Evolutionary conservation across 306 rosid genomes (phyloP), one percentile per base, ranked within the genome.

Genomic region (Trifolium fragiferum): DNA sequence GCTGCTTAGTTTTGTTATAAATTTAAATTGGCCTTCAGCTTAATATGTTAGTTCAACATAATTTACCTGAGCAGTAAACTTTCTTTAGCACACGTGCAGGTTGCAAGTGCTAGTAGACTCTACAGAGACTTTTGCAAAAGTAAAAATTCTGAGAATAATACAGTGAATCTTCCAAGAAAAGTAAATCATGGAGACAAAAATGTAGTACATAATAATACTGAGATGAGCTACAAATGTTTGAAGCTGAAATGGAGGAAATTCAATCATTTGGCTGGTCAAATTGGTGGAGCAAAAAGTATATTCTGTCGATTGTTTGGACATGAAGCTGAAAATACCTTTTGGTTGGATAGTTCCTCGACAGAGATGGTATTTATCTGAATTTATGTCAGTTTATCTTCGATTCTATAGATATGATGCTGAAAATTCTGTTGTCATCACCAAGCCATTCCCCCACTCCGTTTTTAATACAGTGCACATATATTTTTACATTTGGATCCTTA

Each of bases 321-420:
- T 72, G 83, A 87, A 62, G 86, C 98, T 76, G 90, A 90, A 76
- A 87, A 87, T 81, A 90, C 97, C 77, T 95, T 95, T 84, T 95
- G 99, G 99, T 83, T 95, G 87, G 99, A 95, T 76, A 95, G 99
- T 74, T 92, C 99, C 78, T 92, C 99, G 43, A 85, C 82, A 53
- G 99, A 95, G 79, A 87, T 92, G 97, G 99, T 95, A 83, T 50
- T 59, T 78, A 18, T 41, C 32, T 76, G 73, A 33, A 72, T 69
- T 60, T 33, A 50, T 71, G 65, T 74, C 65, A 37, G 43, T 18
- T 47, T 11, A 23, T 38, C 44, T 66, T 72, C 51, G 65, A 38
- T 43, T 43, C 57, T 44, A 44, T 46, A n/a, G 40, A 32, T 66
- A 44, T 51, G 73, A 43, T 23, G 43, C 69, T 20, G 82, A 72